Evolutionary conservation across 108 stramenopile species (phyloP), one percentile per base, ranked within the genome.

Genomic region (Cyclotella distinguenda): DNA sequence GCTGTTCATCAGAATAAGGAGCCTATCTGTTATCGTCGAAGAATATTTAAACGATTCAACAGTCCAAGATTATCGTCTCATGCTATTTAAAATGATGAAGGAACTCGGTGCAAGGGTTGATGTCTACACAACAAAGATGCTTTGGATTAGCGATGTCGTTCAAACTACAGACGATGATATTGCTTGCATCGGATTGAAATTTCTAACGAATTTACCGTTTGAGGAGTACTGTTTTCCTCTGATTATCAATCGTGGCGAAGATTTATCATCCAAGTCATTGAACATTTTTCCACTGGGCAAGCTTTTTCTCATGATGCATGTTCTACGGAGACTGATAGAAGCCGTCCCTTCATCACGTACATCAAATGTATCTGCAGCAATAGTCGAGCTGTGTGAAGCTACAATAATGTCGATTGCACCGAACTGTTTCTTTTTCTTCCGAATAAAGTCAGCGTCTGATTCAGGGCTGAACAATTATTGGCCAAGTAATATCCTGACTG

Each of bases 331-430:
- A 9, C 46, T 65, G n/a, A n/a, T n/a, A n/a, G n/a, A n/a, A n/a
- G n/a, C n/a, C n/a, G n/a, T n/a, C n/a, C n/a, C n/a, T 6, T 35
- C 52, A 18, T 15, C 65, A 15, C 26, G 46, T 32, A 30, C 28
- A 1, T 18, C 27, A 10, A 21, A 28, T 25, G 0, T 45, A 33
- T 55, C 62, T 27, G 58, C n/a, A 11, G 25, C 47, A 13, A 36
- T 58, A 23, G 13, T 57, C 7, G 47, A 42, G 25, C 54, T 68
- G 26, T 64, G 44, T 48, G 54, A 68, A 34, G 33, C 36, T 23
- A 26, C 60, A 16, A 23, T 76, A 30, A 68, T 76, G 34, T 47
- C 31, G 26, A 62, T 44, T 26, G 33, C 64, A n/a, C 74, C 74
- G 21, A 58, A 43, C 30, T 76, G 61, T 30, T 53, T 64, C 27